Percentiles rank a stretch among this genome's conserved stretches.
phyloP scores from a whole-genome alignment of 73 alveolate genomes.

The Urostyla sp. region DNA sequence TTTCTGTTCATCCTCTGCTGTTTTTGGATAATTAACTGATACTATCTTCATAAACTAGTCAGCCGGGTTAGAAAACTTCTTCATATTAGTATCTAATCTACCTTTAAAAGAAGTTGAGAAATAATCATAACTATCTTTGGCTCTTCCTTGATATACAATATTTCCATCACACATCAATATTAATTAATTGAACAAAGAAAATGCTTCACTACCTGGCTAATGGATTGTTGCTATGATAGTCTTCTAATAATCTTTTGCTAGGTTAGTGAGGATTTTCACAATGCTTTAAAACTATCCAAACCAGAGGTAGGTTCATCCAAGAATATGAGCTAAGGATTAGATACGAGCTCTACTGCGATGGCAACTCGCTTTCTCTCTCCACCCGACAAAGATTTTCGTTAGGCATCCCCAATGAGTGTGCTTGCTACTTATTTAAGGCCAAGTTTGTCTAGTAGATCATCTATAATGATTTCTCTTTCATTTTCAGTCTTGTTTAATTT shows the following conservation, averaged over 20 bases:
- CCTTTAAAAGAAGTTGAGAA: slow-evolving; percentile 49
- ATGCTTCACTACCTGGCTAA: slow-evolving; percentile 74
- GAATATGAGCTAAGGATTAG: slow-evolving; percentile 52
- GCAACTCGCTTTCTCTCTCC: slow-evolving; percentile 66
- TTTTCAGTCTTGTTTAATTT: slow-evolving; percentile 12
- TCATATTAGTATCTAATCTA: slow-evolving; percentile 71
- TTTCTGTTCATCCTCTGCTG: slow-evolving; percentile 14
- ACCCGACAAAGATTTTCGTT: slow-evolving; percentile 44
- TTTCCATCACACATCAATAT: slow-evolving; percentile 65
- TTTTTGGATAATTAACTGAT: not conserved
- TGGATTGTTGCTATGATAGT: slow-evolving; percentile 78
- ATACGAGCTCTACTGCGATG: slow-evolving; percentile 62
- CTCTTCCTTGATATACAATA: slow-evolving; percentile 68
- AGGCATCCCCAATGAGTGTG: slow-evolving; percentile 35
- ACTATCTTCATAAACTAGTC: slow-evolving; percentile 61
- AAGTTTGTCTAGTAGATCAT: slow-evolving; percentile 49
- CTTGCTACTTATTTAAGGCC: slow-evolving; percentile 56
- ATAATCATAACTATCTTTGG: slow-evolving; percentile 37
- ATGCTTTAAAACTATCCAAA: slow-evolving; percentile 54
- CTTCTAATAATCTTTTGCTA: slow-evolving; percentile 27
- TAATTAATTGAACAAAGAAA: slow-evolving; percentile 5
- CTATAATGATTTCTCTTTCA: slow-evolving; percentile 52
- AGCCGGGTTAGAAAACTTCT: slow-evolving; percentile 68
- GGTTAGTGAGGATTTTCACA: not conserved
- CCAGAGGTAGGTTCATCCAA: slow-evolving; percentile 74